phyloP scores from a whole-genome alignment of 306 rosid species.

The Dalbergia cultrata region DNA sequence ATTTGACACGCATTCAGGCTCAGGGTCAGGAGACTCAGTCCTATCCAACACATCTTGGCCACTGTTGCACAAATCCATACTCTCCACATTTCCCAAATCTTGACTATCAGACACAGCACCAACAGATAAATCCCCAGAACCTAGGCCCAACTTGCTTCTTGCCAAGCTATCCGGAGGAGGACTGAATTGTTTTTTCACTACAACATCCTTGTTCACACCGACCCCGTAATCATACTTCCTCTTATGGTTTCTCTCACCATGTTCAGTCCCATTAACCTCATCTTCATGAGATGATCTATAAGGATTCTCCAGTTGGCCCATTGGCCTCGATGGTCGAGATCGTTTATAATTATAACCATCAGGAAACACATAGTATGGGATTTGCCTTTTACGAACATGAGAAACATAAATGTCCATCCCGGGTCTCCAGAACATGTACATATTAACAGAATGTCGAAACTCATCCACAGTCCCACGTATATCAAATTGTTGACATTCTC shows the following conservation, averaged over 20 bases:
- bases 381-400: constrained; percentile 62
- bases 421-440: constrained; percentile 63
- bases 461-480: constrained; percentile 64
- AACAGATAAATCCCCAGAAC: constrained; percentile 22
- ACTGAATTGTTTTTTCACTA: constrained; percentile 49
- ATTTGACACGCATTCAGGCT: constrained; percentile 62
- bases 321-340: constrained; percentile 45
- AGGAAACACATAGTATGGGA: constrained; percentile 59
- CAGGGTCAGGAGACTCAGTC: constrained; percentile 54
- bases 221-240: constrained; percentile 52
- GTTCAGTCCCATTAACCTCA: constrained; percentile 39
- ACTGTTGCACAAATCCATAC: constrained; percentile 35
- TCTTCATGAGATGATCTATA: constrained; percentile 35
- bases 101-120: constrained; percentile 42
- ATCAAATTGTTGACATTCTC: constrained; percentile 70
- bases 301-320: constrained; percentile 35
- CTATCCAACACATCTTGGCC: constrained; percentile 53
- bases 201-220: constrained; percentile 41
- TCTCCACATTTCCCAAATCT: constrained; percentile 44
- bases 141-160: constrained; percentile 8
- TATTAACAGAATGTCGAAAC: constrained; percentile 59
- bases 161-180: constrained; percentile 48
- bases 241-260: constrained; percentile 49
- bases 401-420: constrained; percentile 68
- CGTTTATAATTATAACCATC: constrained; percentile 55